Evolutionary conservation across 2,329 filamentous ascomycete genomes (phyloP), one percentile per base, ranked within the genome.

Genomic region (Coniella lustricola): DNA sequence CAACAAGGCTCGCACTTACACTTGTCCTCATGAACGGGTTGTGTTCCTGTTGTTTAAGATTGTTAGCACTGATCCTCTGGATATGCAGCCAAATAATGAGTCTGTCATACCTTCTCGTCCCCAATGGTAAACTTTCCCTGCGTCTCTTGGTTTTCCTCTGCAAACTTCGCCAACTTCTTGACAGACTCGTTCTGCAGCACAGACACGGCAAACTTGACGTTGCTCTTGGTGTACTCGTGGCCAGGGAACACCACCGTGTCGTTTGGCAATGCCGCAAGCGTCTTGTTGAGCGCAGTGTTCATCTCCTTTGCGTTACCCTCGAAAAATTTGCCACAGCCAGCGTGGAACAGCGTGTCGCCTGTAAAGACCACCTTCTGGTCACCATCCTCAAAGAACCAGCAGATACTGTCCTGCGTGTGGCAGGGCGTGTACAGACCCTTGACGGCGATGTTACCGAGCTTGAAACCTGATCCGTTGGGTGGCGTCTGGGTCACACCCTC

Each of bases 381-480:
- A 17, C 81, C 83, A 61, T 98, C 91, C 67, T 95, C 81, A 73
- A 93, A 82, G 58, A 83, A 88, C 72, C 84, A 98, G 74, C 93
- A 98, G 64, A 98, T 95, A 66, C 90, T 96, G 70, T 98, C 93
- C 70, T 96, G 90, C 1, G 93, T 98, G 65, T 98, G 93, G 67
- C 93, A 98, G 2, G 93, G 93, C 12, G 93, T 98, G 68, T 97
- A 87, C n/a, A 97, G 73, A 20, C 87, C 86, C 63, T 80, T 91
- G 49, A 96, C 85, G 13, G 78, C 76, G 65, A 98, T 93, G 57
- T 77, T 76, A 48, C 93, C 93, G 54, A 98, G 81, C 54, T 80
- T 84, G 73, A 96, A 95, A 3, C 74, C 80, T 56, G 88, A 81
- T 34, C 83, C 81, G 64, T 97, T 79, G 3, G 70, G 68, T 0